phyloP scores from a whole-genome alignment of 352 stramenopile genomes.

The Pythium graminicola region DNA sequence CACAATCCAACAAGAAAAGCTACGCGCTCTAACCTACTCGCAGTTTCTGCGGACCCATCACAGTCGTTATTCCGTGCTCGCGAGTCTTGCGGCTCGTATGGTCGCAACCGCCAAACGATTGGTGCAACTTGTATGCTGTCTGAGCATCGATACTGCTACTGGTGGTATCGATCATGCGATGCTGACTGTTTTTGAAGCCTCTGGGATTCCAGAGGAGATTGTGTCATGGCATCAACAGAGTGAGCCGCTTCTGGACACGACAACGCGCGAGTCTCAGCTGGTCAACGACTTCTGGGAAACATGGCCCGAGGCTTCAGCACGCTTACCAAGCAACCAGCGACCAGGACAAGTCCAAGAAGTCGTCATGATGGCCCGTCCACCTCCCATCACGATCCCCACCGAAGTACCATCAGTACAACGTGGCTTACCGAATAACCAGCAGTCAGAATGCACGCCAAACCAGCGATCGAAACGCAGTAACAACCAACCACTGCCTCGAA shows the following conservation, averaged over 20 bases:
- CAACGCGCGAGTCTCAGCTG: not conserved
- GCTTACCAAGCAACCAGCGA: not conserved
- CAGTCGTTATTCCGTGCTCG: not conserved
- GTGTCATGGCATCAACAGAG: constrained; percentile 13
- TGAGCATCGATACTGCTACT: constrained; percentile 28
- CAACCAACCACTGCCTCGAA: not conserved
- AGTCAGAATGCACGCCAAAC: too few species aligned
- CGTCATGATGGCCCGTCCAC: not conserved
- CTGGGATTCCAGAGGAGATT: constrained; percentile 16
- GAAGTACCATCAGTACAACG: too few species aligned
- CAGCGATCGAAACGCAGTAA: too few species aligned
- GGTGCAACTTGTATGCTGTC: constrained; percentile 33
- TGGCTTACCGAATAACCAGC: too few species aligned
- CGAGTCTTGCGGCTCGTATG: constrained; percentile 7
- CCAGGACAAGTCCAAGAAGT: not conserved
- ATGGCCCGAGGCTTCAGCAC: constrained; percentile 10
- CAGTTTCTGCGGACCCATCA: constrained; percentile 2
- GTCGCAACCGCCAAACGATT: constrained; percentile 28
- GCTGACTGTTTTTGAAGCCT: constrained; percentile 14
- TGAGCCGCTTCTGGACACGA: not conserved
- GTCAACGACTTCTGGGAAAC: constrained; percentile 18
- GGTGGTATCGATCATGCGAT: constrained; percentile 22
- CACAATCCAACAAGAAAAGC: constrained; percentile 8
- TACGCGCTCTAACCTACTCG: constrained; percentile 11
- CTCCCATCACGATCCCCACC: too few species aligned